A percentile compares a stretch with the other conserved stretches of the same genome.
Conservation (phyloP, 1,284 basidiomycete species). For the Anthracocystis walkeri region DNA sequence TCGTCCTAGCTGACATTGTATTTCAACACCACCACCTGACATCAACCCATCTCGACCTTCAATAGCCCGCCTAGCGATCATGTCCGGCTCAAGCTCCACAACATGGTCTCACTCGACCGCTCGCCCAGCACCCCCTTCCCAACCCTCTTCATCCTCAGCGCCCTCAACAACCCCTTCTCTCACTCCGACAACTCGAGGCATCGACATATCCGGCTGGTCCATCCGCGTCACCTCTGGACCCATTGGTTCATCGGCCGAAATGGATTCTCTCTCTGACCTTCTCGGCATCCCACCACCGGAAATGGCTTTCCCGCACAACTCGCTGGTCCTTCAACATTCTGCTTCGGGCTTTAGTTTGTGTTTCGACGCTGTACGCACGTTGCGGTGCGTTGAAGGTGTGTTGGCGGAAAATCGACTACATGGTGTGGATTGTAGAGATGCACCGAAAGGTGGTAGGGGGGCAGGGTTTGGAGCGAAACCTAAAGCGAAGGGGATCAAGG, state of each 20-base stretch:
- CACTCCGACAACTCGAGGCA: constrained; percentile 49
- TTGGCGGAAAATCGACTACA: constrained; percentile 74
- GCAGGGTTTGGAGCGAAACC: constrained; percentile 40
- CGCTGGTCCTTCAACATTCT: constrained; percentile 75
- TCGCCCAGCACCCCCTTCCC: not conserved
- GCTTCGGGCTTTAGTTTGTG: constrained; percentile 77
- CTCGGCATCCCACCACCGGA: constrained; percentile 90
- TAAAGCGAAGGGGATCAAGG: constrained; percentile 76
- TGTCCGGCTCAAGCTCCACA: constrained; percentile 24
- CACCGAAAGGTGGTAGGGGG: constrained; percentile 3
- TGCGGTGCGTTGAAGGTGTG: constrained; percentile 78
- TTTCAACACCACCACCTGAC: not conserved
- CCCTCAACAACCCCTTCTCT: constrained; percentile 25
- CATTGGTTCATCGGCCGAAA: constrained; percentile 69
- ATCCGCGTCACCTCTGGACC: constrained; percentile 58
- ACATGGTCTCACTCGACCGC: constrained; percentile 31
- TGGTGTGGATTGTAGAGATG: constrained; percentile 71
- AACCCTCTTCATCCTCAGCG: constrained; percentile 12
- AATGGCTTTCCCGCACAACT: constrained; percentile 95
- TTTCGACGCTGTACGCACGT: constrained; percentile 79
- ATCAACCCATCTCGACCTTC: not conserved
- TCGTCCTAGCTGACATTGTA: not conserved
- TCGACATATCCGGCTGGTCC: constrained; percentile 61
- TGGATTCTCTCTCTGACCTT: constrained; percentile 75
- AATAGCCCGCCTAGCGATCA: not conserved